Evolutionary conservation across 345 rosid species (phyloP), one percentile per base, ranked within the genome.

Genomic region (Erysimum cheiranthoides): DNA sequence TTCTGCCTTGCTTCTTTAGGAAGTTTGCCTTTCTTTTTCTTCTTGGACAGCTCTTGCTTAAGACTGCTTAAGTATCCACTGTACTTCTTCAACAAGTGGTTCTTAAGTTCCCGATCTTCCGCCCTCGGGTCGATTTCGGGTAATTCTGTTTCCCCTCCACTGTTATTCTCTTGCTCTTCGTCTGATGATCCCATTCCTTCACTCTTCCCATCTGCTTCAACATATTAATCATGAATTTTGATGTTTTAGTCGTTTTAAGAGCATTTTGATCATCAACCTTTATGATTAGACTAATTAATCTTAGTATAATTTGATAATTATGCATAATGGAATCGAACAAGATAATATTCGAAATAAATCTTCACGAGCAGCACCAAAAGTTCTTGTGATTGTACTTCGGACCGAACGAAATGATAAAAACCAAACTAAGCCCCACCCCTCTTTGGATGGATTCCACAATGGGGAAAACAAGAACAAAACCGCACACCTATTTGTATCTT

Each of bases 1-100:
- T 92, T 95, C 84, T 95, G 97, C 80, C 99, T 86, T 60, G 98
- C 99, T 80, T 95, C 99, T 84, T 95, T 95, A 1, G 99, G 99
- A 43, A 95, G 87, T 76, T 95, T 95, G 8, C 99, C 99, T 84
- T 95, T 95, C 91, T 95, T 95, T 84, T 89, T 95, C 77, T 95
- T 95, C 92, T 95, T 95, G 52, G 99, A 95, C 32, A 95, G 91
- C 68, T 95, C 97, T 70, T 95, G 98, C 82, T 95, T 95, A 36
- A 95, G 87, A 78, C 97, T 92, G 59, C 99, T 88, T 61, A 95
- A 82, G 81, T 95, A 95, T 49, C 99, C 99, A 66, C 97, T 92
- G 47, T 95, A 95, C 81, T 95, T 95, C 83, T 82, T 89, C 77
- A 95, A 65, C 65, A 95, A 76, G 34, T 95, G 99, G 70, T 92